phyloP scores from a whole-genome alignment of 2,329 filamentous ascomycete species.

The Fusarium austroafricanum region DNA sequence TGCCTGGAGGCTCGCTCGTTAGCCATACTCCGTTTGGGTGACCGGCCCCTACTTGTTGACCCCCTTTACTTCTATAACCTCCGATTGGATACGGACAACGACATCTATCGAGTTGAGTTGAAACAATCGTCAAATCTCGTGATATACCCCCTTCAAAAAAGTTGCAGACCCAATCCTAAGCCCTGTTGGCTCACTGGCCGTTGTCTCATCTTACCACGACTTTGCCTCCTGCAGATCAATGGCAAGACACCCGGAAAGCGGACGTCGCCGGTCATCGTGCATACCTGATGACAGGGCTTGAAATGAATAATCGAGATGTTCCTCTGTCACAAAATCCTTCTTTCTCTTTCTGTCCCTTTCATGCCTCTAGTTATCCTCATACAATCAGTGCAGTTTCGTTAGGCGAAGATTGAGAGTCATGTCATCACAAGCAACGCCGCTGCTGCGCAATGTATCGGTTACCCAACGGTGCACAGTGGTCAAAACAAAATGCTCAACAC shows the following conservation, averaged over 20 bases:
- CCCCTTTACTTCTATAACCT: conserved; percentile 33
- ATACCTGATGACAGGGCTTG: conserved; percentile 28
- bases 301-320: conserved; percentile 29
- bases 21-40: conserved; percentile 24
- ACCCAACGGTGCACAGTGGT: conserved; percentile 43
- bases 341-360: conserved; percentile 18
- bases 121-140: conserved; percentile 39
- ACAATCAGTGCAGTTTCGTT: conserved; percentile 34
- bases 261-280: conserved; percentile 34
- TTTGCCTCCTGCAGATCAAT: conserved; percentile 32
- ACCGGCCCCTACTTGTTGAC: conserved; percentile 18
- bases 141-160: conserved; percentile 40
- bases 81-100: conserved; percentile 18
- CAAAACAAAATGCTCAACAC: conserved; percentile 41
- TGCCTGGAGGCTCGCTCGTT: conserved; percentile 35
- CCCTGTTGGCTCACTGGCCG: conserved; percentile 27
- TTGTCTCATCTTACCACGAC: conserved; percentile 28
- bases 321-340: conserved; percentile 21
- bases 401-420: conserved; percentile 22
- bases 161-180: conserved; percentile 29
- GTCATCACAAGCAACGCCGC: conserved; percentile 30
- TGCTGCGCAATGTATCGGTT: conserved; percentile 36
- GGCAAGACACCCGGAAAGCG: conserved; percentile 25
- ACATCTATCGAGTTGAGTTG: conserved; percentile 34
- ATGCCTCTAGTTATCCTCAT: conserved; percentile 20